Percentiles rank a stretch among this genome's conserved stretches.
These are phyloP conservation scores for Globisporangium polare DNA, from an alignment of 352 stramenopile genomes.

Conservation along the genomic window DNA sequence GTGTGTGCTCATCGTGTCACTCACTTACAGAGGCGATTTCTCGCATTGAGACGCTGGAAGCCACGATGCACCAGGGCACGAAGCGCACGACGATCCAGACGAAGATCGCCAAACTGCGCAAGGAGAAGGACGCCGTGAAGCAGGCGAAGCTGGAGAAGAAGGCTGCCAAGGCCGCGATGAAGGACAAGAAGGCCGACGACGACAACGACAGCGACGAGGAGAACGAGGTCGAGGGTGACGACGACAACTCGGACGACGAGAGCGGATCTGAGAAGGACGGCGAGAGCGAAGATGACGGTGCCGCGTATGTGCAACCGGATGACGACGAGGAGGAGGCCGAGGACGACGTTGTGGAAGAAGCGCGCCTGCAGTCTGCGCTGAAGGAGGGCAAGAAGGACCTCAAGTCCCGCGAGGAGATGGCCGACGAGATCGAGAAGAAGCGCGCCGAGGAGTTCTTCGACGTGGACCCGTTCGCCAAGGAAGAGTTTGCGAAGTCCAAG, in stretches of 20 bases:
- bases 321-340: slow-evolving; percentile 49
- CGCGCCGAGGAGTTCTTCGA: slow-evolving; percentile 84
- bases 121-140: slow-evolving; percentile 70
- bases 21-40: slow-evolving; percentile 62
- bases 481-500: slow-evolving; percentile 78
- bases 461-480: slow-evolving; percentile 65
- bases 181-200: slow-evolving; percentile 19
- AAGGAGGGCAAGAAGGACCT: slow-evolving; percentile 51
- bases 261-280: slow-evolving; percentile 14
- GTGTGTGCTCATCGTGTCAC: not conserved
- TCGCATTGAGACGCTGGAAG: slow-evolving; percentile 77
- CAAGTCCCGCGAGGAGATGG: slow-evolving; percentile 51
- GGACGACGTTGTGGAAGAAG: slow-evolving; percentile 76
- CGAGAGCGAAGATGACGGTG: slow-evolving; percentile 16
- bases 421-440: slow-evolving; percentile 74
- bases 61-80: slow-evolving; percentile 41
- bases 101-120: slow-evolving; percentile 81
- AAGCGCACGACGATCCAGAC: slow-evolving; percentile 82
- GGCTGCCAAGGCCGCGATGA: slow-evolving; percentile 30
- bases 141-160: slow-evolving; percentile 55
- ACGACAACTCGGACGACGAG: slow-evolving; percentile 28
- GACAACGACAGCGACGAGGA: slow-evolving; percentile 15
- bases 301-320: slow-evolving; percentile 30
- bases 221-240: slow-evolving; percentile 14
- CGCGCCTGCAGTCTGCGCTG: slow-evolving; percentile 59